phyloP scores from a whole-genome alignment of 805 yeast genomes.

The Metschnikowia rubicola region DNA sequence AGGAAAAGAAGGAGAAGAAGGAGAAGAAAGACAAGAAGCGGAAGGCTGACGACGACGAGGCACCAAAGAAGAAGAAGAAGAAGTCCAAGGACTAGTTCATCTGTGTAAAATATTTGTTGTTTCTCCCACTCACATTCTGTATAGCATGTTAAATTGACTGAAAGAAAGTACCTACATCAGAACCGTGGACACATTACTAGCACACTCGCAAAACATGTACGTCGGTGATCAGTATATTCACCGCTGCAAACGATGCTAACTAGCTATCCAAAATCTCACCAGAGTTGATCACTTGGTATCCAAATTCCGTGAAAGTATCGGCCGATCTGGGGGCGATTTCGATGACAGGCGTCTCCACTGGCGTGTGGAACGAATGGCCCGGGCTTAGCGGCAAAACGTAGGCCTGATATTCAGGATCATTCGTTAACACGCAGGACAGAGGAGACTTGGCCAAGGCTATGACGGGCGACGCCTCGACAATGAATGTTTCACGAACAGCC shows the following conservation, averaged over 20 bases:
- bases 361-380: conserved; percentile 2
- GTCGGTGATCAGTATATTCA: not conserved
- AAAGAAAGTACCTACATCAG: not conserved
- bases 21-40: conserved; percentile 27
- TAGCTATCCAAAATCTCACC: conserved; percentile 2
- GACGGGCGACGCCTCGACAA: too few species aligned
- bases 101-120: conserved; percentile 2
- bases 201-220: too few species aligned
- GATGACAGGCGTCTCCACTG: not conserved
- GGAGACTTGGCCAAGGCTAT: not conserved
- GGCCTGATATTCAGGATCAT: conserved; percentile 3
- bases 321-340: not conserved
- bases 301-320: conserved; percentile 8
- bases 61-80: conserved; percentile 43
- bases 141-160: conserved; percentile 17
- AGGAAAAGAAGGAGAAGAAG: conserved; percentile 34
- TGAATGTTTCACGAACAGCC: too few species aligned
- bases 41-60: conserved; percentile 35
- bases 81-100: conserved; percentile 41
- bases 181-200: too few species aligned
- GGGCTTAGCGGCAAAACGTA: conserved; percentile 6
- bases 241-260: not conserved
- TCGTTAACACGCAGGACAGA: conserved; percentile 2
- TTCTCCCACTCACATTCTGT: conserved; percentile 10
- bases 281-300: conserved; percentile 7